Base-by-base conservation (phyloP, 2,329 filamentous ascomycete genomes). In the Colletotrichum orchidophilum region DNA sequence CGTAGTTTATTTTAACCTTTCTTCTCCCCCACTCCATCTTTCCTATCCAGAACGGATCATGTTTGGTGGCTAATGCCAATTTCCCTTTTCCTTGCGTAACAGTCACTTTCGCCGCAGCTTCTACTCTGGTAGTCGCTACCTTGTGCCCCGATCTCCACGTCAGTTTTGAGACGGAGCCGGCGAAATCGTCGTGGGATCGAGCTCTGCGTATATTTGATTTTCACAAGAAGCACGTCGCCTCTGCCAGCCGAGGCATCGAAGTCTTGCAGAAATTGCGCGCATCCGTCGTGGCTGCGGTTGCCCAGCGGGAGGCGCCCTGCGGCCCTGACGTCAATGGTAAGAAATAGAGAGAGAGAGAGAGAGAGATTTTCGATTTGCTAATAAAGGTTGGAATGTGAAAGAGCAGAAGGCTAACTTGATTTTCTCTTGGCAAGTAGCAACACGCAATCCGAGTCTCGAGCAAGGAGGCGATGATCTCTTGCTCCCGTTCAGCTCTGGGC, bases 81-180 rank as follows among this genome's bases (percentile, higher is more conserved):
- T 46, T 18, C n/a, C n/a, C 5, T 15, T 46, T 46, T 21, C n/a
- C 7, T 46, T 7, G 6, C 7, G 11, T 21, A 15, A 46, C 15
- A 70, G 66, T 65, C 27, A 70, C 66, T 2, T 70, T 70, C 0
- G 66, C 61, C 0, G 66, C 66, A 1, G 66, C 61, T 6, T 70
- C 66, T 3, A 66, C 62, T 0, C 1, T 66, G 0, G 61, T 66
- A 0, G 66, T 66, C 0, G 66, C 66, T 0, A 70, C 61, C 12
- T 0, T 70, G 1, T 70, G 66, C 24, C 54, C 54, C 1, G 62
- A 29, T 26, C 46, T 70, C 1, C 18, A 33, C 0, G 53, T 70
- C 26, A 53, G 27, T 42, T 60, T 70, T 21, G 49, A 66, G 6
- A 50, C 61, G 3, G 62, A 66, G 12, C 66, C 61, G 1, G 35